These are phyloP conservation scores for Hypoxylon rubiginosum DNA, from an alignment of 2,329 filamentous ascomycete species.

Conservation along the genomic window DNA sequence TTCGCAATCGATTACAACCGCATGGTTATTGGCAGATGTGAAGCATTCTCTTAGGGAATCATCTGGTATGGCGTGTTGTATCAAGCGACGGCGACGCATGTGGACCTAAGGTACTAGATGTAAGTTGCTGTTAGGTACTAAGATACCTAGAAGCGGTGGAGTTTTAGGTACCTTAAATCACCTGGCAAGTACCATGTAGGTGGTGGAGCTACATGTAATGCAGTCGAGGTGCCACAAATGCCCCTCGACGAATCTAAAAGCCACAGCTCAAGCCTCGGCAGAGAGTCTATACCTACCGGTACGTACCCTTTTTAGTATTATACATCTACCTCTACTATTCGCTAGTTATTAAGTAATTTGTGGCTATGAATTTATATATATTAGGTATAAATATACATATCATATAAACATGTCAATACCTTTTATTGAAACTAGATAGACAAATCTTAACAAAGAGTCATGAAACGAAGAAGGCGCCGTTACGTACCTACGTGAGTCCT, in stretches of 20 bases:
- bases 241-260: slow-evolving; percentile 30
- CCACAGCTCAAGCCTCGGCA: slow-evolving; percentile 32
- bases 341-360: no score
- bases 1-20: slow-evolving; percentile 40
- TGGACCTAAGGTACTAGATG: slow-evolving; percentile 6
- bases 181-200: no score
- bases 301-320: neutral
- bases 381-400: neutral
- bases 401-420: neutral
- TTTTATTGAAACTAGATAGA: neutral
- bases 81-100: slow-evolving; percentile 2
- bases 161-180: neutral
- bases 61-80: slow-evolving; percentile 10
- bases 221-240: slow-evolving; percentile 22
- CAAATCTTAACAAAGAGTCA: neutral
- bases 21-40: slow-evolving; percentile 43
- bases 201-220: slow-evolving; percentile 33
- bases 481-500: neutral
- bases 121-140: slow-evolving; percentile 9
- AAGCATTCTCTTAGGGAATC: slow-evolving; percentile 10
- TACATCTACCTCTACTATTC: neutral
- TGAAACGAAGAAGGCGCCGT: neutral
- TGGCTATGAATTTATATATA: no score
- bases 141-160: neutral
- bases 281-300: neutral